phyloP scores from a whole-genome alignment of 495 filamentous ascomycete genomes.

The Aspergillus sclerotiicarbonarius region DNA sequence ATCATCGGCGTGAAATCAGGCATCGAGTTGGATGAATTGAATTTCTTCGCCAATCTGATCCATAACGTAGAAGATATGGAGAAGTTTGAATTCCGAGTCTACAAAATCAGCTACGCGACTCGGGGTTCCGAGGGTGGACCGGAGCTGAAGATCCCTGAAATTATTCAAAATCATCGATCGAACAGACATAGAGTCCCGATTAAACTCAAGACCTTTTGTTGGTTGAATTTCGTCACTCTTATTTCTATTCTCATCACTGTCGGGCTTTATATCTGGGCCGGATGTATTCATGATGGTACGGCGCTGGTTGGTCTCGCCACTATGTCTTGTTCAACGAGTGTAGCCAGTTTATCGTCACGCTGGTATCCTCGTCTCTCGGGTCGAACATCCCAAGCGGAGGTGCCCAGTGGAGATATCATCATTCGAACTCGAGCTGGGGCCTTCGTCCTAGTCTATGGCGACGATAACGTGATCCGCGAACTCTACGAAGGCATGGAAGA shows the following conservation, averaged over 20 bases:
- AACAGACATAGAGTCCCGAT: constrained; percentile 20
- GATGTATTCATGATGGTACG: constrained; percentile 52
- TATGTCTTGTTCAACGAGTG: constrained; percentile 19
- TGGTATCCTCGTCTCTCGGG: constrained; percentile 54
- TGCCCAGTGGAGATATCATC: constrained; percentile 59
- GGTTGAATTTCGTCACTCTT: constrained; percentile 51
- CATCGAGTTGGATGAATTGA: constrained; percentile 48
- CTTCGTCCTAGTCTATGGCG: constrained; percentile 59
- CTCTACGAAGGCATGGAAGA: constrained; percentile 60
- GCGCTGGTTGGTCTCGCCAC: constrained; percentile 21
- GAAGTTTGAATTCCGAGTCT: constrained; percentile 6
- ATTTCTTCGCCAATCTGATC: constrained; percentile 60
- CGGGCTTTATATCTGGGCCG: constrained; percentile 36
- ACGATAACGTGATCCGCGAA: constrained; percentile 61
- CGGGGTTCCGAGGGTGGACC: neutral
- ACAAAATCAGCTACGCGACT: constrained; percentile 1
- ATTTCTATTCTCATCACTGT: constrained; percentile 48
- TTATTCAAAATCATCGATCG: neutral
- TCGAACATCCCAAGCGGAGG: constrained; percentile 47
- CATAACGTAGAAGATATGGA: constrained; percentile 50
- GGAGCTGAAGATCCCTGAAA: neutral
- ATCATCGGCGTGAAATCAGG: constrained; percentile 56
- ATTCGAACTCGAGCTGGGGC: constrained; percentile 61
- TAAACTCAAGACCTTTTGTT: constrained; percentile 46
- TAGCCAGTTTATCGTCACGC: constrained; percentile 18